These are phyloP conservation scores for Citeromyces nyonsensis DNA, from an alignment of 805 yeast species.

Conservation along the genomic window DNA sequence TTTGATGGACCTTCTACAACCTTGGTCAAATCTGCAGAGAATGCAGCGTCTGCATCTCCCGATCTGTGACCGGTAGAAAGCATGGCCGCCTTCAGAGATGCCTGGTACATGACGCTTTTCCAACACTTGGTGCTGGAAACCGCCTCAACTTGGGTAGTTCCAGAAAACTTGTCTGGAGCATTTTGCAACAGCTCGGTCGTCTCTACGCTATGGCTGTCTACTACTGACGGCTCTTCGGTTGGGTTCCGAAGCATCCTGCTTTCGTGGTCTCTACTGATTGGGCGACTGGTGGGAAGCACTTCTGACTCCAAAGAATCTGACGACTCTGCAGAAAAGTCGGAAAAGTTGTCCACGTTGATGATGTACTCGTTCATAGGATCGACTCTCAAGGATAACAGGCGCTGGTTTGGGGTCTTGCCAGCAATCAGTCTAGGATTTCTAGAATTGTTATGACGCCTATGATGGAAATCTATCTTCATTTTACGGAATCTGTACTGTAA, in stretches of 20 bases:
- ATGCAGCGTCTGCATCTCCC: too few species aligned
- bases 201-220: too few species aligned
- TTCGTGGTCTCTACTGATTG: too few species aligned
- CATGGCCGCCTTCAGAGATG: slow-evolving; percentile 21
- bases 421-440: slow-evolving; percentile 21
- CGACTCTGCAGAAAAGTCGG: slow-evolving; percentile 1
- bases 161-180: too few species aligned
- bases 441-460: slow-evolving; percentile 12
- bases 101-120: slow-evolving; percentile 17
- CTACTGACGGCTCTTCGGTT: too few species aligned
- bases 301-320: slow-evolving; percentile 1
- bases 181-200: slow-evolving; percentile 5
- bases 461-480: slow-evolving; percentile 9
- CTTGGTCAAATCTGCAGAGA: too few species aligned
- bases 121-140: slow-evolving; percentile 4
- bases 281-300: too few species aligned
- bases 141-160: too few species aligned
- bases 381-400: slow-evolving; percentile 21
- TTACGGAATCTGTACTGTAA: slow-evolving; percentile 7
- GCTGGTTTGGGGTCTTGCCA: slow-evolving; percentile 15
- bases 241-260: too few species aligned
- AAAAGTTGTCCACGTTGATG: background rate
- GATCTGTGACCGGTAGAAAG: slow-evolving; percentile 14
- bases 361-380: slow-evolving; percentile 6
- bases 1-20: too few species aligned